Percentiles rank a stretch among this genome's conserved stretches.
Conservation (phyloP, 306 rosid species). For the Lathyrus oleraceus region DNA sequence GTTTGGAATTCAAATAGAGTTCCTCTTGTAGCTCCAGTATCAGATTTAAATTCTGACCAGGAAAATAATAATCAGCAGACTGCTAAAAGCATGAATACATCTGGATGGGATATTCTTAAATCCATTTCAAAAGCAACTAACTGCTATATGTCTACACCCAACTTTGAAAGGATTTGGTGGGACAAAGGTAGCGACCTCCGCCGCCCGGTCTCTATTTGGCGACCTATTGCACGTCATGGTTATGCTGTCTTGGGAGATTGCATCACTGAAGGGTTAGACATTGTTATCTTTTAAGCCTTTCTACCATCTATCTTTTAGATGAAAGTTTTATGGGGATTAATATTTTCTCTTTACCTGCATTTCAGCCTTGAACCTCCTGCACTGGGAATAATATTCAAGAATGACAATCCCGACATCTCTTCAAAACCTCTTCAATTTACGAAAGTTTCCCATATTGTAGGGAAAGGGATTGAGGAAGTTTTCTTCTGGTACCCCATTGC, state of each 20-base stretch:
- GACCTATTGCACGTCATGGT: slow-evolving; percentile 78
- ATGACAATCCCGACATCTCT: slow-evolving; percentile 77
- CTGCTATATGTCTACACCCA: slow-evolving; percentile 73
- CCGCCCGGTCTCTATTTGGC: slow-evolving; percentile 88
- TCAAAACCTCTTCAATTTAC: slow-evolving; percentile 93
- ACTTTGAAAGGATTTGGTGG: slow-evolving; percentile 99
- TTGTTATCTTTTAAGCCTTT: slow-evolving; percentile 23
- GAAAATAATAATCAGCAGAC: slow-evolving; percentile 56
- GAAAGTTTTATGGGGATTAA: slow-evolving; percentile 9
- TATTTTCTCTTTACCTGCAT: slow-evolving; percentile 36
- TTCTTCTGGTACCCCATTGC: slow-evolving; percentile 97
- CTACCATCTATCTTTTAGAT: slow-evolving; percentile 14
- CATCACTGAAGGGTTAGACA: slow-evolving; percentile 89
- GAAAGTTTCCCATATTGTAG: slow-evolving; percentile 76
- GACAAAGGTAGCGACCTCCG: slow-evolving; percentile 87
- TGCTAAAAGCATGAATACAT: slow-evolving; percentile 52
- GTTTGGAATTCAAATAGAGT: slow-evolving; percentile 67
- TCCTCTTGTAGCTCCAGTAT: slow-evolving; percentile 49
- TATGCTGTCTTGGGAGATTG: slow-evolving; percentile 89
- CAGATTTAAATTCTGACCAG: slow-evolving; percentile 44
- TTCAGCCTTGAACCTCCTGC: slow-evolving; percentile 97
- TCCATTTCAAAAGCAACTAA: slow-evolving; percentile 77
- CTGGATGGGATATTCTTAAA: slow-evolving; percentile 84
- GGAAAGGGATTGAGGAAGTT: slow-evolving; percentile 84
- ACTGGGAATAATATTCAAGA: slow-evolving; percentile 81